Base-by-base conservation (phyloP, 345 rosid genomes). In the Arabidopsis suecica region DNA sequence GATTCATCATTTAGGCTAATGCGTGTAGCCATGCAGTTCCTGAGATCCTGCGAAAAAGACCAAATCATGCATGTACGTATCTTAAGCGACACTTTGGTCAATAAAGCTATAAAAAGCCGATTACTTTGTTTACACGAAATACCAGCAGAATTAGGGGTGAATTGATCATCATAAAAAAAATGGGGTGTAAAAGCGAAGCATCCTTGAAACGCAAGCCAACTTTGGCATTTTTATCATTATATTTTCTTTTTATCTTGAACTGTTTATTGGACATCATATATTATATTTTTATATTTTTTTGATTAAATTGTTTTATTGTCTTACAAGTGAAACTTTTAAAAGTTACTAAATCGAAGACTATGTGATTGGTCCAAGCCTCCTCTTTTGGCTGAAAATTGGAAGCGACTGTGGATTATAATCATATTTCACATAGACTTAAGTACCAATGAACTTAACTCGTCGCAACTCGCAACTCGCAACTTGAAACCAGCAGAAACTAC, bases 161-260 rank as follows among this genome's bases (percentile, higher is more conserved):
- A 32, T 34, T 63, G 74, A 65, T 66, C 78, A 73, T 75, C 32
- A 66, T 61, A 68, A 49, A 5, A 13, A 38, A 6, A 7, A 77
- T 13, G 67, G 76, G 69, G 53, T 36, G 53, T 6, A 66, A 51
- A 63, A 67, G 65, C 33, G 23, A 48, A 73, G 62, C 56, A 72
- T 79, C 77, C 86, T 74, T 82, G 63, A 80, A 81, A 77, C 75
- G n/a, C 75, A 85, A 85, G 82, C 74, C 71, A 80, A 45, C 68
- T 61, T 79, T 51, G 10, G 2, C n/a, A 30, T 61, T 68, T 68
- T 40, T 60, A 67, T 58, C 66, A 25, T 66, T 36, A 37, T 74
- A 38, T 32, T 54, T 18, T n/a, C 41, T 56, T 18, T 47, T 54
- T 56, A 47, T 57, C 8, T 20, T 68, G 8, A 67, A 2, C 11